phyloP scores from a whole-genome alignment of 106 monocot genomes.

The Apostasia shenzhenica region DNA sequence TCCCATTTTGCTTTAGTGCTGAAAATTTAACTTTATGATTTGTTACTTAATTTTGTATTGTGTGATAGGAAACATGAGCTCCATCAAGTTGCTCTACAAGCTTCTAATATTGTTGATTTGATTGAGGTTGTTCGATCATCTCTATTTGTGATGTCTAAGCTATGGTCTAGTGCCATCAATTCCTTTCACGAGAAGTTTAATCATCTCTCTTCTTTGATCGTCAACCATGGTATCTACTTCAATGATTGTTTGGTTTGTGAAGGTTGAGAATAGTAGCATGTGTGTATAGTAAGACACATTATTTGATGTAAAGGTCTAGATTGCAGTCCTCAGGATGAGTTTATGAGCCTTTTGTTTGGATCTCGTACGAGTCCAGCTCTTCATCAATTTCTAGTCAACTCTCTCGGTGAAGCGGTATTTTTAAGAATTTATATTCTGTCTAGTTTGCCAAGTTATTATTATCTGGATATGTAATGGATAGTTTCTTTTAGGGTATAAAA shows the following conservation, averaged over 20 bases:
- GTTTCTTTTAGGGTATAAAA: conserved; percentile 59
- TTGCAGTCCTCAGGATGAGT: conserved; percentile 74
- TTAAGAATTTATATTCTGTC: not conserved
- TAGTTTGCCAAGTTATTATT: too few relatives aligned
- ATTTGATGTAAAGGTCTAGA: conserved; percentile 42
- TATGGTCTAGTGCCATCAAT: conserved; percentile 84
- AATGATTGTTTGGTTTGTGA: not conserved
- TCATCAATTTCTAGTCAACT: conserved; percentile 90
- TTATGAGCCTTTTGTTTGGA: conserved; percentile 83
- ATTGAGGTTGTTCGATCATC: conserved; percentile 76
- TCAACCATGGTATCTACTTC: conserved; percentile 55
- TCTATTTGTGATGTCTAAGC: conserved; percentile 73
- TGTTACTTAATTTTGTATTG: not conserved
- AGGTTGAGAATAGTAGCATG: not conserved
- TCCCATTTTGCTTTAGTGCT: too few relatives aligned
- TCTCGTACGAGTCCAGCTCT: conserved; percentile 82
- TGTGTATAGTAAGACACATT: not conserved
- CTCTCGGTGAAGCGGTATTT: conserved; percentile 89
- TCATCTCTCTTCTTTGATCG: conserved; percentile 53
- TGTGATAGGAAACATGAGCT: conserved; percentile 71
- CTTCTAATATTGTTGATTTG: conserved; percentile 91
- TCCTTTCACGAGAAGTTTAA: conserved; percentile 80
- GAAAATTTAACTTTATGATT: too few relatives aligned
- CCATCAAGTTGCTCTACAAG: conserved; percentile 90
- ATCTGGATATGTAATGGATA: too few relatives aligned